These are phyloP conservation scores for Bremia lactucae DNA, from an alignment of 352 stramenopile species.

Conservation along the genomic window DNA sequence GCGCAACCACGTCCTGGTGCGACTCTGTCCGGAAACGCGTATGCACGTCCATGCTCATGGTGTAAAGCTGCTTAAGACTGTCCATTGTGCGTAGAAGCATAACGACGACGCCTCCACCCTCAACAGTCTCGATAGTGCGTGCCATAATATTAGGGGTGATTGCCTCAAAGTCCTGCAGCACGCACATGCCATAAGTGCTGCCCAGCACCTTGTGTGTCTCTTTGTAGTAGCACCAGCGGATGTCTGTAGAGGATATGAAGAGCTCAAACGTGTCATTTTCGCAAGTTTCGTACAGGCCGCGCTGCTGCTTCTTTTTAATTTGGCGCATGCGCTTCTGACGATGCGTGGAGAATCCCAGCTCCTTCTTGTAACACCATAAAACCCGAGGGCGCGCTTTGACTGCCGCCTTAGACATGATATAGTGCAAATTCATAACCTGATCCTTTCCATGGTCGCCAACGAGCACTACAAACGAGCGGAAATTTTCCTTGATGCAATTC, in stretches of 20 bases:
- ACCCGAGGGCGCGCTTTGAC: slow-evolving; percentile 93
- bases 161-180: slow-evolving; percentile 99
- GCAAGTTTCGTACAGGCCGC: slow-evolving; percentile 87
- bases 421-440: slow-evolving; percentile 98
- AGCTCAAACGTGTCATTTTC: slow-evolving; percentile 97
- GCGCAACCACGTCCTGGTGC: slow-evolving; percentile 91
- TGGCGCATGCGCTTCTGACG: slow-evolving; percentile 90
- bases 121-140: slow-evolving; percentile 98
- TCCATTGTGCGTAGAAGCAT: slow-evolving; percentile 97
- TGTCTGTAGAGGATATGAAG: slow-evolving; percentile 97
- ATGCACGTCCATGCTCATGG: slow-evolving; percentile 96
- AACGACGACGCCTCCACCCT: slow-evolving; percentile 95
- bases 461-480: slow-evolving; percentile 95
- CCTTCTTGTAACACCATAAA: slow-evolving; percentile 99
- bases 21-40: slow-evolving; percentile 86
- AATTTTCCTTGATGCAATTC: slow-evolving; percentile 93
- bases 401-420: slow-evolving; percentile 93
- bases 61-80: slow-evolving; percentile 97
- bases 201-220: slow-evolving; percentile 98
- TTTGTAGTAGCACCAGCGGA: slow-evolving; percentile 99
- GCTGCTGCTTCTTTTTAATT: slow-evolving; percentile 92
- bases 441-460: slow-evolving; percentile 99
- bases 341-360: slow-evolving; percentile 98
- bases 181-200: slow-evolving; percentile 96
- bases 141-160: slow-evolving; percentile 99